phyloP scores from a whole-genome alignment of 805 yeast species.

The Yamadazyma paraphyllophila region DNA sequence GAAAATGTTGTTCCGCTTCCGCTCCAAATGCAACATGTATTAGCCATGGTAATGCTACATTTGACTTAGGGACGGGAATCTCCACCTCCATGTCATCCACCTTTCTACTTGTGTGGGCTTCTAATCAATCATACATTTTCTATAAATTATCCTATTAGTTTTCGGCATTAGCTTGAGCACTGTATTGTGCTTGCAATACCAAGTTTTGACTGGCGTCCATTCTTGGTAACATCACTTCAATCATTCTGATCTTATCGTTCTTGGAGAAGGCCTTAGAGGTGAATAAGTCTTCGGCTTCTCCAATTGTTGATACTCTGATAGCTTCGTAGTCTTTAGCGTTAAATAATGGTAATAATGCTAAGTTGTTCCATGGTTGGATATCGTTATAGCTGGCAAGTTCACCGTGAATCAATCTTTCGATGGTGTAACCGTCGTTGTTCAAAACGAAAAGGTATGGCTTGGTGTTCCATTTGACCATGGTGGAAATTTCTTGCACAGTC shows the following conservation, averaged over 20 bases:
- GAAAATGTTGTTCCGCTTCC: no score
- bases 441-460: conserved; percentile 67
- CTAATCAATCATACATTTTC: no score
- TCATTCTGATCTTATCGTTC: conserved; percentile 59
- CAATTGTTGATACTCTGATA: conserved; percentile 50
- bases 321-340: conserved; percentile 58
- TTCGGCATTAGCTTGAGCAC: conserved; percentile 26
- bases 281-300: conserved; percentile 56
- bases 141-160: conserved; percentile 2
- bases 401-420: conserved; percentile 74
- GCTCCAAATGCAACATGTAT: no score
- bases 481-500: conserved; percentile 71
- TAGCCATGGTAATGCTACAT: no score
- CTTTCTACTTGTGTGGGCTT: no score
- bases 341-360: conserved; percentile 55
- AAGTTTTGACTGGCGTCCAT: conserved; percentile 70
- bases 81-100: no score
- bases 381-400: conserved; percentile 61
- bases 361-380: conserved; percentile 69
- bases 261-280: conserved; percentile 46
- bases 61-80: no score
- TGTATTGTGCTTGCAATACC: conserved; percentile 36
- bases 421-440: conserved; percentile 74
- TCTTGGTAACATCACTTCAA: conserved; percentile 66
- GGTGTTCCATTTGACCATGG: conserved; percentile 64